Evolutionary conservation across 495 filamentous ascomycete genomes (phyloP).

Genomic region (Xylaria telfairii): DNA sequence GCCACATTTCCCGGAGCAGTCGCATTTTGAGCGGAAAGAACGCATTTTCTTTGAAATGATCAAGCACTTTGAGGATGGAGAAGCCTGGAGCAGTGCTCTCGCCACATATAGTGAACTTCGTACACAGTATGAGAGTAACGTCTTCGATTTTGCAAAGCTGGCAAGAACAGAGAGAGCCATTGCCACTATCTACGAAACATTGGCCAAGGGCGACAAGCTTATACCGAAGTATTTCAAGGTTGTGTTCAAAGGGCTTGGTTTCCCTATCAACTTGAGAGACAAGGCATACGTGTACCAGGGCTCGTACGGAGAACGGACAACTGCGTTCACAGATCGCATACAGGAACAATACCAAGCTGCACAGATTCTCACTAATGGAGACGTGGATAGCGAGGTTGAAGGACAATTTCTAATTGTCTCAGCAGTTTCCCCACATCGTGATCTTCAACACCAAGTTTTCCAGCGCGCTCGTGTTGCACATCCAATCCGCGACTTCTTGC

Average conservation of each 20-base stretch:
- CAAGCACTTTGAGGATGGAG: slow-evolving; percentile 89
- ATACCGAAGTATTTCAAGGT: slow-evolving; percentile 92
- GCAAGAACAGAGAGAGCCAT: slow-evolving; percentile 88
- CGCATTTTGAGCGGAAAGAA: slow-evolving; percentile 92
- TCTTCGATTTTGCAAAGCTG: slow-evolving; percentile 91
- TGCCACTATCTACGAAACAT: slow-evolving; percentile 88
- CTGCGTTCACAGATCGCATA: slow-evolving; percentile 89
- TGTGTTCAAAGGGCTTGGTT: slow-evolving; percentile 88
- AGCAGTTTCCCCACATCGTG: slow-evolving; percentile 78
- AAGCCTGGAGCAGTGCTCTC: slow-evolving; percentile 91
- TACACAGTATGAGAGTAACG: slow-evolving; percentile 82
- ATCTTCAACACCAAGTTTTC: slow-evolving; percentile 84
- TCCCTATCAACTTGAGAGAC: slow-evolving; percentile 78
- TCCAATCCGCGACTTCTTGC: slow-evolving; percentile 81
- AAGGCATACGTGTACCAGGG: slow-evolving; percentile 95
- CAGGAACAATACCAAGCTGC: slow-evolving; percentile 89
- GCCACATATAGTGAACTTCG: slow-evolving; percentile 89
- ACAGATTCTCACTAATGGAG: slow-evolving; percentile 74
- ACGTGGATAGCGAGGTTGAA: slow-evolving; percentile 75
- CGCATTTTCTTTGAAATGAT: slow-evolving; percentile 92
- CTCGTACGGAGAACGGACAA: slow-evolving; percentile 73
- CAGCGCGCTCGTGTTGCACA: slow-evolving; percentile 84
- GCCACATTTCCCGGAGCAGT: slow-evolving; percentile 81
- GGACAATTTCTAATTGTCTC: slow-evolving; percentile 92
- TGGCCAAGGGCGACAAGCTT: slow-evolving; percentile 77